Evolutionary conservation across 257 asterid genomes (phyloP), one percentile per base, ranked within the genome.

Genomic region (Schizonepeta tenuifolia): DNA sequence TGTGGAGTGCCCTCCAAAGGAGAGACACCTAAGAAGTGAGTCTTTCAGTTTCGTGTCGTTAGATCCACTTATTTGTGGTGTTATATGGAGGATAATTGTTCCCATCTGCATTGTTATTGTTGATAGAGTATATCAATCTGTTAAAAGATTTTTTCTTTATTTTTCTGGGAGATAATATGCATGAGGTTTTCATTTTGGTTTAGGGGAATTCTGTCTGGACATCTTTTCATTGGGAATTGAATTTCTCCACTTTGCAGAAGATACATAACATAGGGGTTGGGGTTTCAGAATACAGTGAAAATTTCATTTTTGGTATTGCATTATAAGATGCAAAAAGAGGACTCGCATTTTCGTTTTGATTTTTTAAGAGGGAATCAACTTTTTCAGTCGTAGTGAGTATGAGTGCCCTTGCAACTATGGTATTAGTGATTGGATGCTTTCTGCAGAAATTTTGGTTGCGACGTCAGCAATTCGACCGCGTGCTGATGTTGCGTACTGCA

Each of bases 401-500:
- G 87, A 75, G 62, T 72, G 65, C 74, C 71, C 58, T 80, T 67
- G 82, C 65, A 69, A 59, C 73, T 14, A 61, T 78, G 77, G 47
- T 79, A 47, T 67, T 70, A 73, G 73, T 75, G 73, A 67, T 79
- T 64, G 78, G 77, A 65, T 87, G 83, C 75, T 83, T 84, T 71
- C 80, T 87, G 94, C 96, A 95, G 99, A 95, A 86, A 89, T 95
- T 85, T 71, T 92, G 91, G 87, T 79, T 74, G 93, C 87, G 82
- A 92, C 99, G 58, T 87, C 98, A 46, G 91, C 97, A 14, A 54
- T 85, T 43, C 95, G 97, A 49, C 99, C 99, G 69, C 85, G 97
- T 66, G 98, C 97, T 74, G 99, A 95, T 84, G 99, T 95, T 83
- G 97, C 97, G 3, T 95, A 92, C 84, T 92, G 99, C 87, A 81